Evolutionary conservation across 495 filamentous ascomycete genomes (phyloP), one percentile per base, ranked within the genome.

Genomic region (Penicillium nucicola): DNA sequence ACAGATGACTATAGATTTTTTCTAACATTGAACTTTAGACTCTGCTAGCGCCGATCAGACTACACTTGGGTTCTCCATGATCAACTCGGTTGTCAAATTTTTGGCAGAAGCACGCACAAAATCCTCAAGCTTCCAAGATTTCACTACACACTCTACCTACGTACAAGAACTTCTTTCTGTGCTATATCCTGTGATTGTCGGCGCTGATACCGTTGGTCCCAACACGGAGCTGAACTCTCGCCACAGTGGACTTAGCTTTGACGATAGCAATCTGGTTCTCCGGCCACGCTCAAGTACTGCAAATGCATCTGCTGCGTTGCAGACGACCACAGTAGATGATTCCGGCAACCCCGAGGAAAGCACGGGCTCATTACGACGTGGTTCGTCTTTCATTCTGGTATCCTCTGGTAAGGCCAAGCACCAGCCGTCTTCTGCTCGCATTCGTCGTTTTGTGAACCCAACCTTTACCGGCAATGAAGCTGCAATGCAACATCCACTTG

Each of bases 331-430:
- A 19, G 72, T 85, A 9, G 79, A 83, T 44, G 72, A 76, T 46
- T 52, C 77, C 58, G 65, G 78, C 36, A 61, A 55, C 59, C 70
- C 61, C 45, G 63, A 68, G 56, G 56, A 76, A 72, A 59, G 80
- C 78, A 18, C 79, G 71, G 56, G 80, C 77, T 54, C 77, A 85
- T 17, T 69, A 35, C 84, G 83, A 28, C 82, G 90, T 48, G 84
- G 86, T 2, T 97, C 93, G 8, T 93, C 92, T 5, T 97, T 97
- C 57, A 84, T 97, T 28, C 73, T 98, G 14, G 77, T 97, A 15
- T 87, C 87, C 11, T 83, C 88, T 12, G 83, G 91, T 42, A 77
- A 79, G 41, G 67, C 76, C 2, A 68, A 78, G 22, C 67, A 79
- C 44, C 61, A 65, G 10, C 76, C 82, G 3, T 81, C 82, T 6